Evolutionary conservation across 2,329 filamentous ascomycete species (phyloP), one percentile per base, ranked within the genome.

Genomic region (Phaeomoniella chlamydospora): DNA sequence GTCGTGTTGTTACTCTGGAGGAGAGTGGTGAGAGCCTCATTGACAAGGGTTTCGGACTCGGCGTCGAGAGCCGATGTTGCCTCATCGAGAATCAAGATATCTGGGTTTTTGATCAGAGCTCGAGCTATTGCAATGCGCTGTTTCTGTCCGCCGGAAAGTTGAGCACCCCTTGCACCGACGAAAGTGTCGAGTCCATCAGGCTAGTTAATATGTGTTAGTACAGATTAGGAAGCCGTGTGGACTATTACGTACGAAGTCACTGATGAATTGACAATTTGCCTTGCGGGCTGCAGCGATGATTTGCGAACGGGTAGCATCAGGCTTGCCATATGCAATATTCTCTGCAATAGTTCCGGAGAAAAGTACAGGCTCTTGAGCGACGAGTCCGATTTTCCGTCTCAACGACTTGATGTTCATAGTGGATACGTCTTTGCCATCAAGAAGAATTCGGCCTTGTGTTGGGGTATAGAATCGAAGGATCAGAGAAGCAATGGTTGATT

Each of bases 51-150:
- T 57, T 98, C 90, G 0, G 85, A 94, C 58, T 98, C 90, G 11
- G 90, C 90, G 54, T 98, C 90, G 5, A 98, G 70, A 0, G 90
- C 90, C 2, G 85, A 94, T 0, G 92, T 98, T 13, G 92, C 83
- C 66, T 98, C 90, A 52, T 98, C 90, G 1, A 98, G 72, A 41
- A 98, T 93, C 17, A 98, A 66, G 43, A 98, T 96, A 59, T 98
- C 90, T 0, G 92, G 92, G 43, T 94, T 75, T 59, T 96, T 96
- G 47, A 98, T 77, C 17, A 98, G 69, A 10, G 90, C 90, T 37
- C 92, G 76, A 4, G 90, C 90, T 55, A 98, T 98, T 26, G 90
- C 90, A 49, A 98, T 96, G 43, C 90, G 80, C 58, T 98, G 90
- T 62, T 96, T 96, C 59, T 98, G 90, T 0, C 90, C 90, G 35